These are phyloP conservation scores for Colletotrichum siamense DNA, from an alignment of 2,329 filamentous ascomycete genomes.

Conservation along the genomic window DNA sequence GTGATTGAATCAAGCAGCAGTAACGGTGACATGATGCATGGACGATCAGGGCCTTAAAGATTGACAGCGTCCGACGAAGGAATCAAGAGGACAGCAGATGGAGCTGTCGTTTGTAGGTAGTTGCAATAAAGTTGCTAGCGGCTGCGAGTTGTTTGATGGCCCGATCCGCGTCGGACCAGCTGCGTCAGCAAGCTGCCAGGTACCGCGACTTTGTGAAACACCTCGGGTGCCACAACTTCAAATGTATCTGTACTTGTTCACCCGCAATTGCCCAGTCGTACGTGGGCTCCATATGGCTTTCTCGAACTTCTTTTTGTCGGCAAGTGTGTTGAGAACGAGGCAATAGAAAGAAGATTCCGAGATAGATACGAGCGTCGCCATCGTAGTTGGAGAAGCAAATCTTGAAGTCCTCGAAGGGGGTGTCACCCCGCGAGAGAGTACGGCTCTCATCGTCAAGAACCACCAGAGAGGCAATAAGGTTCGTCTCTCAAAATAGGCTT, in stretches of 20 bases:
- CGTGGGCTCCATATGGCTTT: no score
- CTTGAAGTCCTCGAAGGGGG: slow-evolving; percentile 68
- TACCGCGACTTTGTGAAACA: not conserved
- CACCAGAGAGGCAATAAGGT: no score
- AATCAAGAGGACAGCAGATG: not conserved
- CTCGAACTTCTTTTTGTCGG: no score
- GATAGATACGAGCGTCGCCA: slow-evolving; percentile 88
- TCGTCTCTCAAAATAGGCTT: no score
- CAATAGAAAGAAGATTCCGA: slow-evolving; percentile 74
- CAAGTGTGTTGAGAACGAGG: no score
- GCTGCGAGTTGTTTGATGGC: not conserved
- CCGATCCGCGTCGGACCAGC: not conserved
- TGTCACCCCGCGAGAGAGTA: no score
- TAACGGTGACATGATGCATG: not conserved
- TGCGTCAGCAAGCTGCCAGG: not conserved
- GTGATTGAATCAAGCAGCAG: not conserved
- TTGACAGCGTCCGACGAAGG: not conserved
- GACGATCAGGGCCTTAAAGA: not conserved
- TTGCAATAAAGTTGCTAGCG: not conserved
- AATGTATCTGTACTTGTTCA: not conserved
- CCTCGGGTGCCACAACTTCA: not conserved
- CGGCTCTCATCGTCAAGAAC: no score
- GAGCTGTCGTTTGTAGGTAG: not conserved
- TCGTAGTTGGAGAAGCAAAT: slow-evolving; percentile 97
- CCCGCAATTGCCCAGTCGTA: not conserved